Base-by-base conservation (phyloP, 768 basidiomycete species). In the Arthromyces matolae region DNA sequence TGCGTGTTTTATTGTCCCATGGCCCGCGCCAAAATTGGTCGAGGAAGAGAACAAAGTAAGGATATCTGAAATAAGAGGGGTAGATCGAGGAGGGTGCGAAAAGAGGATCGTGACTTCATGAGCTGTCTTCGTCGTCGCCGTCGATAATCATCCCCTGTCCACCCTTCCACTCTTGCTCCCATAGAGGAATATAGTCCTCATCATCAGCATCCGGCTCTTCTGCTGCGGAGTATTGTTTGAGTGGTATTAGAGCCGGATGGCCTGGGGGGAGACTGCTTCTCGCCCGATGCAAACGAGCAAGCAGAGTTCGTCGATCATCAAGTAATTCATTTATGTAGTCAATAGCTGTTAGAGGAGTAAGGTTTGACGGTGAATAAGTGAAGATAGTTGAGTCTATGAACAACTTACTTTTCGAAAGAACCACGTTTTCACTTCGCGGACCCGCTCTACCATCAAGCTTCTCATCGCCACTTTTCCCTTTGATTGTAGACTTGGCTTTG, bases 391-490 rank as follows among this genome's bases (percentile, higher is more conserved):
- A n/a, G n/a, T n/a, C 28, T 29, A 52, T 14, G 76, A n/a, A n/a
- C n/a, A n/a, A n/a, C 89, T 58, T 60, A 94, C 93, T 91, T 67
- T 94, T 93, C 31, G 80, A 79, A 31, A 95, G 66, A 3, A 95
- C 92, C 36, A 94, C 80, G 49, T 91, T 90, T 69, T 95, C 93
- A 63, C 92, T 94, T 58, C 87, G 75, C 6, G 93, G 91, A 1
- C 93, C 93, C 0, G 89, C 88, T 22, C 93, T 72, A 9, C 93
- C 92, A 57, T 94, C 93, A 4, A 79, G 55, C 66, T 80, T 82
- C 4, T 72, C 78, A 4, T 77, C 81, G 14, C 73, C 75, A 35
- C 69, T 76, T 16, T 68, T 71, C 5, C 54, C 61, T 52, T 63
- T 73, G 58, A 52, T 57, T 58, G 70, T 49, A 56, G 72, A 60